phyloP scores from a whole-genome alignment of 768 basidiomycete species.

The Baorangia bicolor region DNA sequence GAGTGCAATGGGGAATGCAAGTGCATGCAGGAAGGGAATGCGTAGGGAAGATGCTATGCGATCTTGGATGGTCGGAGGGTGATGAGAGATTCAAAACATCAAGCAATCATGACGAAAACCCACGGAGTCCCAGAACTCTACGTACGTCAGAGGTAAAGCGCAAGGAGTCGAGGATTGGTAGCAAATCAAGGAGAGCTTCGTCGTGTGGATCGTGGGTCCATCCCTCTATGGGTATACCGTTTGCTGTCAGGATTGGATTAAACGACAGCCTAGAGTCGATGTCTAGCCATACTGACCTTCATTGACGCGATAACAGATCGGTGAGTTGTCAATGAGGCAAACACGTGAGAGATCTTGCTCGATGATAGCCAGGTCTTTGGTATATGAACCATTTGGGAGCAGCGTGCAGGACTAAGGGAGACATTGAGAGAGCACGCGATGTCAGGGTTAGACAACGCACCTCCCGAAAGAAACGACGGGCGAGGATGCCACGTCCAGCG shows the following conservation, averaged over 20 bases:
- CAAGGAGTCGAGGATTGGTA: conserved; percentile 94
- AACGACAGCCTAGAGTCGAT: not conserved
- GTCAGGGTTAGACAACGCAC: conserved; percentile 42
- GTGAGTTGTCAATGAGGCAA: conserved; percentile 95
- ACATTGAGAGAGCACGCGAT: not conserved
- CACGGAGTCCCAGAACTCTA: conserved; percentile 77
- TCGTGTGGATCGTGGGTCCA: conserved; percentile 98
- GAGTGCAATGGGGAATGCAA: conserved; percentile 24
- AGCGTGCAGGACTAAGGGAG: conserved; percentile 80
- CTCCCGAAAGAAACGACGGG: conserved; percentile 88
- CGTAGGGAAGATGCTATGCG: conserved; percentile 22
- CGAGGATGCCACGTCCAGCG: conserved; percentile 87
- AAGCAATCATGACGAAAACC: conserved; percentile 40
- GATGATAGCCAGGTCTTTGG: conserved; percentile 86
- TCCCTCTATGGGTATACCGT: conserved; percentile 98
- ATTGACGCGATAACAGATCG: conserved; percentile 87
- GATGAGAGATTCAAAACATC: conserved; percentile 3
- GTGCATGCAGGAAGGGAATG: conserved; percentile 29
- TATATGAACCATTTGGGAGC: conserved; percentile 89
- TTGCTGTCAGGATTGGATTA: conserved; percentile 53
- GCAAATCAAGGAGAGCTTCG: conserved; percentile 91
- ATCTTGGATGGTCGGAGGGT: conserved; percentile 12
- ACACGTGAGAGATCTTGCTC: conserved; percentile 91
- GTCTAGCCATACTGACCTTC: conserved; percentile 60
- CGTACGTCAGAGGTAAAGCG: conserved; percentile 96